Evolutionary conservation across 306 rosid genomes (phyloP).

Genomic region (Glycine soja): DNA sequence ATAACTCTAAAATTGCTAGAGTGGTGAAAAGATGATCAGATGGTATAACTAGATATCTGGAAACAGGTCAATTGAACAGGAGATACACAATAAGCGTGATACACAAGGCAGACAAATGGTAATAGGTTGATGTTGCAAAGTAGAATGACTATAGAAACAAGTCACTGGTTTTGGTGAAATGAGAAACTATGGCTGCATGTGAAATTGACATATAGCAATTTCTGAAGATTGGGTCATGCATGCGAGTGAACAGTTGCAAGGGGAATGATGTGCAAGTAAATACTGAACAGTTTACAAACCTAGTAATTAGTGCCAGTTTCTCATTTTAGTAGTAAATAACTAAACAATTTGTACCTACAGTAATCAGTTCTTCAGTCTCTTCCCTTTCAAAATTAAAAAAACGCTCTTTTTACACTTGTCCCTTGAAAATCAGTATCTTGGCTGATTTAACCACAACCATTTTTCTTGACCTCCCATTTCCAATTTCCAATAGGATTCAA

Average conservation of each 20-base stretch:
- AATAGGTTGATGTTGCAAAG: constrained; percentile 13
- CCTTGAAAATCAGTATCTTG: neutral
- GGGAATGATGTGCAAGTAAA: constrained; percentile 26
- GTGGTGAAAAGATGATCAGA: constrained; percentile 10
- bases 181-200: constrained; percentile 26
- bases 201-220: constrained; percentile 12
- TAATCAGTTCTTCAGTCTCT: constrained; percentile 13
- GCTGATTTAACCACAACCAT: neutral
- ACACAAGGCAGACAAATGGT: neutral
- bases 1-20: neutral
- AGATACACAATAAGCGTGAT: constrained; percentile 9
- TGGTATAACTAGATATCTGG: neutral
- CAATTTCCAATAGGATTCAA: constrained; percentile 9
- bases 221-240: neutral
- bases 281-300: constrained; percentile 34
- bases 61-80: constrained; percentile 12
- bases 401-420: neutral
- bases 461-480: neutral
- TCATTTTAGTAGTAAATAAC: too few relatives aligned
- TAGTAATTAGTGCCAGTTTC: constrained; percentile 18
- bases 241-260: constrained; percentile 9
- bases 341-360: constrained; percentile 1
- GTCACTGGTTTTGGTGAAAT: neutral
- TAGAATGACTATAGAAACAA: constrained; percentile 29
- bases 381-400: constrained; percentile 5